These are phyloP conservation scores for Funneliformis mosseae DNA, from an alignment of 192 early-diverging fungal genomes.

Conservation along the genomic window DNA sequence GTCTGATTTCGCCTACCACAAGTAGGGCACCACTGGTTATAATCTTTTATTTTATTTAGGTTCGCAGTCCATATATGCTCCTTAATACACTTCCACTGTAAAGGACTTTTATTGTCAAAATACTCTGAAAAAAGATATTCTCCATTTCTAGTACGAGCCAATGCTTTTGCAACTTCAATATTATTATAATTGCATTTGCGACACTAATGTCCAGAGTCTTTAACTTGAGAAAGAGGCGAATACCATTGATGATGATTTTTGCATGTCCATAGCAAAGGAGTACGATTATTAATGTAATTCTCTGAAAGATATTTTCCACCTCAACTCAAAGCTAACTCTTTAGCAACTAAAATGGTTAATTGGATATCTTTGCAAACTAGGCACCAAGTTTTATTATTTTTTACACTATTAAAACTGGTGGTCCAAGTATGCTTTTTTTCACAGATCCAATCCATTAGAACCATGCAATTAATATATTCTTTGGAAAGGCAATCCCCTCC, in stretches of 20 bases:
- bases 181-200: conserved; percentile 18
- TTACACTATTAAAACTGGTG: conserved; percentile 15
- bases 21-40: conserved; percentile 5
- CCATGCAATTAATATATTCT: conserved; percentile 16
- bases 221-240: not conserved
- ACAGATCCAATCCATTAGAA: not conserved
- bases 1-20: not conserved
- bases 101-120: conserved; percentile 5
- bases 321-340: conserved; percentile 14
- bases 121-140: conserved; percentile 20
- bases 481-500: not conserved
- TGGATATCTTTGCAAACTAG: conserved; percentile 5
- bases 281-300: conserved; percentile 9
- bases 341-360: conserved; percentile 18
- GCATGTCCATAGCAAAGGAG: conserved; percentile 17
- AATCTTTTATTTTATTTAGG: not conserved
- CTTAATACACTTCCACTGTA: conserved; percentile 12
- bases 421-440: conserved; percentile 11
- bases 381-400: conserved; percentile 21
- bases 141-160: conserved; percentile 22
- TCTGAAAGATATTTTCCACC: conserved; percentile 20
- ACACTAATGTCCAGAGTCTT: not conserved
- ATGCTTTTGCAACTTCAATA: conserved; percentile 21
- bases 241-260: not conserved
- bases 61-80: conserved; percentile 3